These are phyloP conservation scores for Fusarium sp. DNA, from an alignment of 2,329 filamentous ascomycete genomes.

Conservation along the genomic window DNA sequence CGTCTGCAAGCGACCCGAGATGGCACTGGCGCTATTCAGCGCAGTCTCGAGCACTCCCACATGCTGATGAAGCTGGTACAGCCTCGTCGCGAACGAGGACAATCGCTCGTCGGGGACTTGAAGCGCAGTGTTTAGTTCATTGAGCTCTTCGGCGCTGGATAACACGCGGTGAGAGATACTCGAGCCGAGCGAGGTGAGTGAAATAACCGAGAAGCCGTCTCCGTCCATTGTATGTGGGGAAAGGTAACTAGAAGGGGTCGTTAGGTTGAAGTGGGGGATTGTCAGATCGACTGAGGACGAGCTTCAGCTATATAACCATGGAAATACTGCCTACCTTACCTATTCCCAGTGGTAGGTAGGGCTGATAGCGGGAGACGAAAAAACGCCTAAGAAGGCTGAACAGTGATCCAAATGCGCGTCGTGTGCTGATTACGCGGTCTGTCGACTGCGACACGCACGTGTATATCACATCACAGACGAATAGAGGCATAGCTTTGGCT, in stretches of 20 bases:
- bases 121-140: constrained; percentile 36
- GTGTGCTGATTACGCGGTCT: constrained; percentile 26
- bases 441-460: constrained; percentile 5
- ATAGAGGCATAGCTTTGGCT: constrained; percentile 16
- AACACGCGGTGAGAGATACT: constrained; percentile 45
- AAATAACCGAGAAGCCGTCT: constrained; percentile 48
- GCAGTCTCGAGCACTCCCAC: constrained; percentile 40
- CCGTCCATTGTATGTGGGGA: constrained; percentile 42
- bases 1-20: constrained; percentile 45
- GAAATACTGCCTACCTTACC: not conserved
- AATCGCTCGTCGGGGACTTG: constrained; percentile 31
- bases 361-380: not conserved
- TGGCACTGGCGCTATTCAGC: constrained; percentile 35
- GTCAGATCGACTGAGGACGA: constrained; percentile 2
- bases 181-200: constrained; percentile 45
- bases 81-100: constrained; percentile 30
- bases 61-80: constrained; percentile 41
- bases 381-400: constrained; percentile 16
- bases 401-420: not conserved
- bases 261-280: not conserved
- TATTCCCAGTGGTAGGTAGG: constrained; percentile 17
- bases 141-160: constrained; percentile 44
- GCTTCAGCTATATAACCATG: not conserved
- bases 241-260: not conserved
- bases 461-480: constrained; percentile 1